Conservation (phyloP, 345 rosid genomes). For the Populus davidiana region DNA sequence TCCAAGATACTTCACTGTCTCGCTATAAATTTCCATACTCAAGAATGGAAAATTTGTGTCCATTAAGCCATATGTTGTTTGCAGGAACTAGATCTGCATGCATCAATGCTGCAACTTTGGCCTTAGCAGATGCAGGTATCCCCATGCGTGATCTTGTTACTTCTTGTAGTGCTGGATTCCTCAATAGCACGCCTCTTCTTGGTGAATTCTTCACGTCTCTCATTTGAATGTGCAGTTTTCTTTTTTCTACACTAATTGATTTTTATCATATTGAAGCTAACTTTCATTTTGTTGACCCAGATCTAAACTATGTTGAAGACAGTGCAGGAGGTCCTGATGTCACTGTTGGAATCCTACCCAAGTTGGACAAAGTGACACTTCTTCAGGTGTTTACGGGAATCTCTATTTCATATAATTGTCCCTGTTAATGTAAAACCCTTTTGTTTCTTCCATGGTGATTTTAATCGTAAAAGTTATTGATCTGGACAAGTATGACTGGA, state of each 20-base stretch:
- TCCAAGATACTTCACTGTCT: neutral
- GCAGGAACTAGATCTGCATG: conserved; percentile 94
- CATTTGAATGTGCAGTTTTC: neutral
- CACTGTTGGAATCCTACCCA: conserved; percentile 79
- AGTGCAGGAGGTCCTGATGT: conserved; percentile 98
- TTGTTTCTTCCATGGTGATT: neutral
- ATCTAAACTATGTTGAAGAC: conserved; percentile 86
- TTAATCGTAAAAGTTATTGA: neutral
- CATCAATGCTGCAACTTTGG: conserved; percentile 95
- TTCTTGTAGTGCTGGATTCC: conserved; percentile 94
- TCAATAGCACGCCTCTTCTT: conserved; percentile 79
- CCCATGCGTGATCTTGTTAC: conserved; percentile 95
- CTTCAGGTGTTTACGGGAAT: conserved; percentile 62
- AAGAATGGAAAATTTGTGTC: neutral
- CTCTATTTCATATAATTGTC: conserved; percentile 2
- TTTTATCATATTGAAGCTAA: neutral
- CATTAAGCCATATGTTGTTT: neutral
- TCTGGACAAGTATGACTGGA: neutral
- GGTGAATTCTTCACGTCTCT: conserved; percentile 33
- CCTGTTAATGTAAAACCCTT: neutral
- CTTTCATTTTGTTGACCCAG: conserved; percentile 27
- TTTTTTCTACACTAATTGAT: neutral
- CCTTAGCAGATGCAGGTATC: conserved; percentile 95
- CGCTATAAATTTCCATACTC: neutral
- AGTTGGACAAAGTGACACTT: conserved; percentile 88